Evolutionary conservation across 805 yeast species (phyloP).

Genomic region (Candida jianshihensis): DNA sequence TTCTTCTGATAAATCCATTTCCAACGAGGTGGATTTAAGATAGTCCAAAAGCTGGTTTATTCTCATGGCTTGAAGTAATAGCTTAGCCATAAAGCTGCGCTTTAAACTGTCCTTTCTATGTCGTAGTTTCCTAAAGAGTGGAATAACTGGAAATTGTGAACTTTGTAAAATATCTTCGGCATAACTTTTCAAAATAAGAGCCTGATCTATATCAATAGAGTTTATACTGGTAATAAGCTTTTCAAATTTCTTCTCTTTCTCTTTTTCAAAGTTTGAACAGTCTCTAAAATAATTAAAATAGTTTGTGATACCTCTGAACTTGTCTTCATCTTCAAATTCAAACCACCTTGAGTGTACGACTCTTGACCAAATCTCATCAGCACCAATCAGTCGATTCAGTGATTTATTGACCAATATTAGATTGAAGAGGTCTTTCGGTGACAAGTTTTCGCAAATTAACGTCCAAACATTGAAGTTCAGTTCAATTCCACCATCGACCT

Average conservation of each 20-base stretch:
- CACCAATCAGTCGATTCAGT: slow-evolving; percentile 1
- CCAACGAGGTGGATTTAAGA: not conserved
- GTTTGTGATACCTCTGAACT: not conserved
- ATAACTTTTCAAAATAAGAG: not conserved
- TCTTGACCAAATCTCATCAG: slow-evolving; percentile 13
- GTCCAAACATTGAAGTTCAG: too few relatives aligned
- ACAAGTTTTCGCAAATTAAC: not conserved
- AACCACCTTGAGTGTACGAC: slow-evolving; percentile 11
- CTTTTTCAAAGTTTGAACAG: slow-evolving; percentile 1
- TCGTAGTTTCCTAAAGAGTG: too few relatives aligned
- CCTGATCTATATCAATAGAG: not conserved
- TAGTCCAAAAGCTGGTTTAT: not conserved
- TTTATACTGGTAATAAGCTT: not conserved
- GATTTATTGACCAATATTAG: slow-evolving; percentile 6
- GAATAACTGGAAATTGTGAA: too few relatives aligned
- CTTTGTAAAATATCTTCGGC: too few relatives aligned
- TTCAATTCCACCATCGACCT: too few relatives aligned
- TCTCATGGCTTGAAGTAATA: slow-evolving; percentile 3
- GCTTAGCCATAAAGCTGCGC: too few relatives aligned
- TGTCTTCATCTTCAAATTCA: slow-evolving; percentile 4
- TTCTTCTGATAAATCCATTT: slow-evolving; percentile 6
- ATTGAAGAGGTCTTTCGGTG: slow-evolving; percentile 8
- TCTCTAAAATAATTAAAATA: slow-evolving; percentile 2
- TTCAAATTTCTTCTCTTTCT: slow-evolving; percentile 2
- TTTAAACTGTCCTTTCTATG: too few relatives aligned